Percentiles rank a stretch among this genome's conserved stretches.
phyloP scores from a whole-genome alignment of 2,329 filamentous ascomycete genomes.

The Neopestalotiopsis sp. region DNA sequence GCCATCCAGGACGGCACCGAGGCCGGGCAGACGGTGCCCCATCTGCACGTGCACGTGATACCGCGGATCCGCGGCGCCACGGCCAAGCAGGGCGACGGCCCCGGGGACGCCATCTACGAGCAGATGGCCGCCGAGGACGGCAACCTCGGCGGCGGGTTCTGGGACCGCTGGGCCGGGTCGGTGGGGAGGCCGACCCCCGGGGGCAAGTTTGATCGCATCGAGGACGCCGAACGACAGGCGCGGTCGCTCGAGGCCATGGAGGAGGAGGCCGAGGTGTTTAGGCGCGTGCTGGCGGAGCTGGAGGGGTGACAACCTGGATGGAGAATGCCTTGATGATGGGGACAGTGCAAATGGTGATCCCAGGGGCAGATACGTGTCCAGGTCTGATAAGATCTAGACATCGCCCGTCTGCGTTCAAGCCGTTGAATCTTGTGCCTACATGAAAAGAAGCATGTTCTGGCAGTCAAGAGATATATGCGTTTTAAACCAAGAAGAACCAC shows the following conservation, averaged over 20 bases:
- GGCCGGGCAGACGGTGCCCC: conserved; percentile 91
- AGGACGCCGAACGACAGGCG: conserved; percentile 72
- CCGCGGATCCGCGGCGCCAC: conserved; percentile 38
- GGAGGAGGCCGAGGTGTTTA: conserved; percentile 74
- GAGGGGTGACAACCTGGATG: conserved; percentile 23
- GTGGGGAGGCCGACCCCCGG: conserved; percentile 49
- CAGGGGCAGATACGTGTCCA: no score
- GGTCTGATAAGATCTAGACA: no score
- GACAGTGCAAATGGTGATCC: not conserved
- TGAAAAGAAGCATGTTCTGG: no score
- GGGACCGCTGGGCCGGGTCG: conserved; percentile 49
- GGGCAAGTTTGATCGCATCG: conserved; percentile 70
- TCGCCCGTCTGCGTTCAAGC: no score
- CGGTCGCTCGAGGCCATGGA: conserved; percentile 79
- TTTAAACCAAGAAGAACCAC: no score
- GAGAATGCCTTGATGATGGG: not conserved
- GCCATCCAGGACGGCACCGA: conserved; percentile 92
- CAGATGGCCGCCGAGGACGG: conserved; percentile 85
- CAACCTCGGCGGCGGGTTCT: conserved; percentile 76
- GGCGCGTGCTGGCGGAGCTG: conserved; percentile 53
- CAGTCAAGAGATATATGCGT: no score
- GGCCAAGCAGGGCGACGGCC: conserved; percentile 31
- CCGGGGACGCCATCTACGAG: conserved; percentile 67
- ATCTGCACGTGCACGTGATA: conserved; percentile 81
- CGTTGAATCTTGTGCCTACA: no score